A percentile compares a stretch with the other conserved stretches of the same genome.
Conservation (phyloP, 352 stramenopile species). For the Pythium scleroteichum region DNA sequence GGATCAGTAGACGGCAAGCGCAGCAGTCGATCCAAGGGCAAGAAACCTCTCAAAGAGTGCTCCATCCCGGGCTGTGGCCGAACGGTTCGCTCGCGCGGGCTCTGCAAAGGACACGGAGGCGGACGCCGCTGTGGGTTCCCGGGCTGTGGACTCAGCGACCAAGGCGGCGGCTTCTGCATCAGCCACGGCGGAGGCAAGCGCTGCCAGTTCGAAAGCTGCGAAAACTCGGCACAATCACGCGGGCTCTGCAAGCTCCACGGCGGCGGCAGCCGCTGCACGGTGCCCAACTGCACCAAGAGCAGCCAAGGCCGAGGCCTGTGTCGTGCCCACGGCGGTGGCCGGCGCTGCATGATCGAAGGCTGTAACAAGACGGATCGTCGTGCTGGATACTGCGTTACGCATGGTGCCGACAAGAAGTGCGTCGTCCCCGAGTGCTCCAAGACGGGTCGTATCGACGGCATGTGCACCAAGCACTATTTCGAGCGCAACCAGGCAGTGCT, state of each 20-base stretch:
- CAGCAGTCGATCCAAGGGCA: constrained; percentile 48
- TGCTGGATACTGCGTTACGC: constrained; percentile 76
- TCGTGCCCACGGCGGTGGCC: constrained; percentile 78
- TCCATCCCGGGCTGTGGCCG: constrained; percentile 73
- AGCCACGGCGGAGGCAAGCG: constrained; percentile 81
- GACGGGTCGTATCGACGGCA: constrained; percentile 77
- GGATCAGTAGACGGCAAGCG: constrained; percentile 20
- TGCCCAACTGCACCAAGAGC: constrained; percentile 85
- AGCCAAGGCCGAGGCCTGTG: constrained; percentile 83
- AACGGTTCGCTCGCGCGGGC: constrained; percentile 72
- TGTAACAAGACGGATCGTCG: constrained; percentile 86
- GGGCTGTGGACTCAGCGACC: constrained; percentile 73
- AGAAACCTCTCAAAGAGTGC: constrained; percentile 80
- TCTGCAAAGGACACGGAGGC: constrained; percentile 81
- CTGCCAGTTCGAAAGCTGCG: constrained; percentile 72
- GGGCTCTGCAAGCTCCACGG: constrained; percentile 82
- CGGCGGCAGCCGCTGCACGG: constrained; percentile 72
- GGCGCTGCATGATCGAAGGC: constrained; percentile 79
- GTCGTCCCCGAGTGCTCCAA: constrained; percentile 79
- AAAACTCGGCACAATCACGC: constrained; percentile 84
- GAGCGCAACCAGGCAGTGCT: constrained; percentile 60
- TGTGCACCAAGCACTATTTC: constrained; percentile 88
- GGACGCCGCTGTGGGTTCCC: constrained; percentile 68
- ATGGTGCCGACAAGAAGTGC: constrained; percentile 85
- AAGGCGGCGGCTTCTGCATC: constrained; percentile 82